Evolutionary conservation across 2,329 filamentous ascomycete species (phyloP), one percentile per base, ranked within the genome.

Genomic region (Penicillium hordei): DNA sequence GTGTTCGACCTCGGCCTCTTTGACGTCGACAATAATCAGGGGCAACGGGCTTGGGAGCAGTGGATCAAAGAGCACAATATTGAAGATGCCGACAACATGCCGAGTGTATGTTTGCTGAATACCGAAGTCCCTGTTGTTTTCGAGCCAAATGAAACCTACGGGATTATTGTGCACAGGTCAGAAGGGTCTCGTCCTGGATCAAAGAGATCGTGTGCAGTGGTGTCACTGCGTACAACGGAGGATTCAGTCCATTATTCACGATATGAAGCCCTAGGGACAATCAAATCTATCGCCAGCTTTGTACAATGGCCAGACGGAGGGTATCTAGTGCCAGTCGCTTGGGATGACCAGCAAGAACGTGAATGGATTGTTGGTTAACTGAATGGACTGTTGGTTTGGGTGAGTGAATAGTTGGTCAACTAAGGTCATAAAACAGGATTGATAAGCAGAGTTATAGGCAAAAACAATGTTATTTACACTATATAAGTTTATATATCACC

Each of bases 341-440:
- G 46, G 46, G 46, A 27, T 38, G 46, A 49, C 21, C 33, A 17
- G 6, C 46, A 49, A 36, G 17, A 38, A 19, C 46, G 33, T 27
- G 46, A 49, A 27, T 49, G 46, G 46, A n/a, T 49, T 49, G 46
- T 49, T 27, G 46, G 46, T 25, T 48, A 13, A 48, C 2, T 13
- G 5, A 4, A 12, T 19, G 17, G 8, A 44, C 5, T 27, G 23
- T 27, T 44, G 23, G 9, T 6, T 17, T 43, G 15, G 27, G 29
- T 31, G 29, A 12, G 4, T 19, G 36, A 19, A 23, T 23, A 15
- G 38, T 23, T 21, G 17, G 19, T 15, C 4, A 40, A 13, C 5
- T 13, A 23, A 23, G 12, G 7, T 40, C n/a, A 7, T n/a, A 6
- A n/a, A 39, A 21, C 38, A 5, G 10, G 10, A 39, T 21, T 39